Conservation (phyloP, 495 filamentous ascomycete genomes). For the Penicillium canariense region DNA sequence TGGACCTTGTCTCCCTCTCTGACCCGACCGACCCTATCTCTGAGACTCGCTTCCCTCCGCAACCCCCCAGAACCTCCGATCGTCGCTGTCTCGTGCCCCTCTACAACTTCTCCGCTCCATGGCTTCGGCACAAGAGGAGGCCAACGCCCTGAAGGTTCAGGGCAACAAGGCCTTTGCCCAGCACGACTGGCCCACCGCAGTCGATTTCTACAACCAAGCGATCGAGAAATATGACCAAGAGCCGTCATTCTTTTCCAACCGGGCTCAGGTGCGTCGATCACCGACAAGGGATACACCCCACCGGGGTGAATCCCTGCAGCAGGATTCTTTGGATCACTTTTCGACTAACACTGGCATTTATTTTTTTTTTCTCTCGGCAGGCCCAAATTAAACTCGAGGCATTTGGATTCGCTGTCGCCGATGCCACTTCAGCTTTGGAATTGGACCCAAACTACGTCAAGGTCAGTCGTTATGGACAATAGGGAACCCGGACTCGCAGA, state of each 20-base stretch:
- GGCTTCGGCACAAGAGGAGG: conserved; percentile 61
- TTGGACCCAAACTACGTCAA: conserved; percentile 85
- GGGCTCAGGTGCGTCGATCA: conserved; percentile 71
- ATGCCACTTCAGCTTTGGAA: conserved; percentile 92
- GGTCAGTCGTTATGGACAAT: conserved; percentile 44
- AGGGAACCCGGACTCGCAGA: background rate
- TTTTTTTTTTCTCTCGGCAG: conserved; percentile 39
- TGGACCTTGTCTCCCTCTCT: background rate
- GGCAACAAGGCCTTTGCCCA: conserved; percentile 89
- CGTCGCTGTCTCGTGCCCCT: conserved; percentile 38
- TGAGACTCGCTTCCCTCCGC: background rate
- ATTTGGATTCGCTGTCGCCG: conserved; percentile 86
- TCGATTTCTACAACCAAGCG: conserved; percentile 85
- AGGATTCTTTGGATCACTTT: background rate
- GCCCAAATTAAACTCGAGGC: conserved; percentile 93
- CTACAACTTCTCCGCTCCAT: conserved; percentile 31
- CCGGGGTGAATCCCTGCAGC: background rate
- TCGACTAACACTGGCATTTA: conserved; percentile 14
- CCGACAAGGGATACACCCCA: conserved; percentile 7
- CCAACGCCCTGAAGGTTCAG: conserved; percentile 81
- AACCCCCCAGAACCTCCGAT: conserved; percentile 12
- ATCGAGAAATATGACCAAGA: conserved; percentile 83
- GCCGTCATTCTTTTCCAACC: conserved; percentile 87
- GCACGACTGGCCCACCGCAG: conserved; percentile 82
- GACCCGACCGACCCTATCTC: background rate